phyloP scores from a whole-genome alignment of 2,329 filamentous ascomycete species.

The Aspergillus sp. region DNA sequence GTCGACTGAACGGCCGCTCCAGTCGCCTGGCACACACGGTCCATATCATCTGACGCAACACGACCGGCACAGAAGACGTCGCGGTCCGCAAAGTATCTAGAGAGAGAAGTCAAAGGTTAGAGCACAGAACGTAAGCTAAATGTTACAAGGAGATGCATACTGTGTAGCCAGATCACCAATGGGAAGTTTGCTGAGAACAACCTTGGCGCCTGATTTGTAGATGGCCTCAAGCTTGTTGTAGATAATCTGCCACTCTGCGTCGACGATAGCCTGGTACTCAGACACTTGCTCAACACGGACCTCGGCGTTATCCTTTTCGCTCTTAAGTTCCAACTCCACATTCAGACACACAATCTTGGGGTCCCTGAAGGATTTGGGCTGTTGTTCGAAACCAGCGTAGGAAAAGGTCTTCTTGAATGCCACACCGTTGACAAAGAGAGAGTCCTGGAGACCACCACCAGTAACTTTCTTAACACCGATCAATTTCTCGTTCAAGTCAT shows the following conservation, averaged over 20 bases:
- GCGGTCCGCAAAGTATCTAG: conserved; percentile 84
- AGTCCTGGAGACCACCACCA: conserved; percentile 92
- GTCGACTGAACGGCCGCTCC: conserved; percentile 92
- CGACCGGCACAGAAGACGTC: conserved; percentile 98
- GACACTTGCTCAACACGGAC: conserved; percentile 97
- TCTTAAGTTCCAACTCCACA: conserved; percentile 97
- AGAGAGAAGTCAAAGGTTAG: conserved; percentile 1
- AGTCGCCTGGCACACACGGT: conserved; percentile 92
- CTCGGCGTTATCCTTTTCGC: conserved; percentile 98
- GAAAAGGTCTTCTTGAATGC: conserved; percentile 99
- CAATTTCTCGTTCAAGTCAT: conserved; percentile 95
- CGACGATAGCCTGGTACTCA: conserved; percentile 98
- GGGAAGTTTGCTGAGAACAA: conserved; percentile 93
- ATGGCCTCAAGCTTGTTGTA: conserved; percentile 98
- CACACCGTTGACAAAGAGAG: conserved; percentile 94
- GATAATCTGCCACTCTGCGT: conserved; percentile 99
- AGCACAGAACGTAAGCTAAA: neutral
- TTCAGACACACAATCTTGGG: conserved; percentile 97
- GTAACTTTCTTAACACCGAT: conserved; percentile 99
- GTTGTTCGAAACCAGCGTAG: conserved; percentile 98
- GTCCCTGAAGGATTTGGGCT: conserved; percentile 91
- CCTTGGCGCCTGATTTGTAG: conserved; percentile 91
- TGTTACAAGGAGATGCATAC: conserved; percentile 37
- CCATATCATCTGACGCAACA: conserved; percentile 87
- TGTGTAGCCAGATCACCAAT: conserved; percentile 98